Base-by-base conservation (phyloP, 495 filamentous ascomycete genomes). In the Sordaria brevicollis region DNA sequence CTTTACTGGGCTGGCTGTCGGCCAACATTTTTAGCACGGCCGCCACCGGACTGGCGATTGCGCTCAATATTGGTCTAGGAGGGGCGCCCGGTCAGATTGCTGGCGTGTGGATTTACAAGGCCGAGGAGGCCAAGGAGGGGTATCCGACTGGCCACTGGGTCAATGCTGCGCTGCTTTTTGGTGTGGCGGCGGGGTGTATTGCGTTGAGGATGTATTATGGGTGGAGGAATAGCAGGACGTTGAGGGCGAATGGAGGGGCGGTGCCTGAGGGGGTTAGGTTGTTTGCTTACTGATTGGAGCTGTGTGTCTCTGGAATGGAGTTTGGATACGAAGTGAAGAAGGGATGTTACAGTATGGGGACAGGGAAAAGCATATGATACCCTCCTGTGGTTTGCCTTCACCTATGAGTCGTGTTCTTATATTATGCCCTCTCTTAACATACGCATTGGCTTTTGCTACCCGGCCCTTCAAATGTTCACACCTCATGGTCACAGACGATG, bases 51-150 rank as follows among this genome's bases (percentile, higher is more conserved):
- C 81, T 90, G 3, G 88, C 87, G 0, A 89, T 90, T 54, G 89
- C 88, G 6, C 71, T 91, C 38, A 90, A 90, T 70, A 83, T 89
- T 19, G 86, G 84, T 0, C 81, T 89, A 21, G 88, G 88, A 0
- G 76, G 76, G 1, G 87, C 85, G 0, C 87, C 87, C 0, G 88
- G 88, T 5, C 88, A 90, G 72, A 89, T 90, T 41, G 86, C 86
- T 0, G 87, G 88, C 0, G 88, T 90, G 7, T 91, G 87, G 85
- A 89, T 90, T 65, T 91, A 90, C 74, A 89, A 88, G 71, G 79
- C 83, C 7, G 75, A 87, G 65, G 88, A 91, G 72, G 85, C 80
- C 19, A 79, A 80, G 49, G 76, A 65, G 13, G 88, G 88, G 1
- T 91, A 89, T 76, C 88, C 88, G 3, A 91, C 88, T 0, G 89